Conservation (phyloP, 2,329 filamentous ascomycete genomes). For the Colletotrichum sp. region DNA sequence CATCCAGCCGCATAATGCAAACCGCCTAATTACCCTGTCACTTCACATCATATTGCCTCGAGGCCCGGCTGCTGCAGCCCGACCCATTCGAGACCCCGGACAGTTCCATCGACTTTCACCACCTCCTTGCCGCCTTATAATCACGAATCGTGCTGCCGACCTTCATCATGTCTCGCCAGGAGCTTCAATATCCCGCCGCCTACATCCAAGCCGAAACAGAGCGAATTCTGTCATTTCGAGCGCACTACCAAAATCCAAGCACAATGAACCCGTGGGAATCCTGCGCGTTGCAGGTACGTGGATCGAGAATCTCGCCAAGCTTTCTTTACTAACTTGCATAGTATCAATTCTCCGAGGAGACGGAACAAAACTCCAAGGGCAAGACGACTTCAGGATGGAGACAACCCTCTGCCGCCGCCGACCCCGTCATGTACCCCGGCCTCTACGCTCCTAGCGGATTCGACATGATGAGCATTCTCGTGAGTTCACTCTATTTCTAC, state of each 20-base stretch:
- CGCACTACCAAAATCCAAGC: slow-evolving; percentile 3
- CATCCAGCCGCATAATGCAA: slow-evolving; percentile 7
- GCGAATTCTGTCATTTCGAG: slow-evolving; percentile 11
- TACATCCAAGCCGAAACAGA: background rate
- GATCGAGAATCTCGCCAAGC: fast-evolving
- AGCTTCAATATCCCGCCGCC: background rate
- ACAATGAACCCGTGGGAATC: slow-evolving; percentile 40
- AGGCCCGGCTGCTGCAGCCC: background rate
- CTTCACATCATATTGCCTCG: background rate
- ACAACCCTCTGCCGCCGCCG: slow-evolving; percentile 26
- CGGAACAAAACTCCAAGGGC: slow-evolving; percentile 21
- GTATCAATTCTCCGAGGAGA: slow-evolving; percentile 29
- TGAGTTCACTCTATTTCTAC: slow-evolving; percentile 33
- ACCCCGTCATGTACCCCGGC: slow-evolving; percentile 60
- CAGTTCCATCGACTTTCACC: background rate
- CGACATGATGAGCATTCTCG: slow-evolving; percentile 61
- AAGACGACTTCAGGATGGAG: slow-evolving; percentile 4
- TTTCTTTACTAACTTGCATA: background rate
- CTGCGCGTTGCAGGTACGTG: slow-evolving; percentile 37
- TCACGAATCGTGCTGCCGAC: background rate
- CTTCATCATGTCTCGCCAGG: slow-evolving; percentile 2
- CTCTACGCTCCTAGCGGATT: slow-evolving; percentile 61
- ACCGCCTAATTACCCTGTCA: slow-evolving; percentile 1
- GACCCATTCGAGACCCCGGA: background rate
- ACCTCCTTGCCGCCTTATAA: slow-evolving; percentile 1